Base-by-base conservation (phyloP, 345 rosid genomes). In the Gossypium australe region DNA sequence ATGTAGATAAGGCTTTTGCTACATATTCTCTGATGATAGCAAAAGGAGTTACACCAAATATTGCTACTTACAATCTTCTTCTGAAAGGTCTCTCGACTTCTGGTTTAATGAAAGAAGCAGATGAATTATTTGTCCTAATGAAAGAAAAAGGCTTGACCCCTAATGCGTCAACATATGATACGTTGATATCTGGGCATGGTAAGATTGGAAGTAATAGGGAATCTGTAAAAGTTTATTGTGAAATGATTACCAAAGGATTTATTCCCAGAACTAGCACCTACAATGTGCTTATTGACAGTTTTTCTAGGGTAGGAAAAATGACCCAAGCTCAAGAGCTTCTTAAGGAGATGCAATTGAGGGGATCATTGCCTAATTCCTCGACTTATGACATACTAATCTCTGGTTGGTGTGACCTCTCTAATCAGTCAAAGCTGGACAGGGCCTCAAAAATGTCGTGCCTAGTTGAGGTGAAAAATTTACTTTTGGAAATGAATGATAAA, bases 251-350 rank as follows among this genome's bases (percentile, higher is more conserved):
- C 11, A 83, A 86, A 82, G 90, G 97, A 72, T 87, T 88, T 75
- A 83, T 92, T 65, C 98, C 94, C 1, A 85, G 82, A 84, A 86
- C 88, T 68, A 67, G 94, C 83, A 90, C 97, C 65, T 94, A 87
- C 66, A 92, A 94, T 72, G 86, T 89, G 72, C 92, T 92, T 22
- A 91, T 94, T 64, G 77, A 77, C 64, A 85, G 82, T 70, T 88
- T 92, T 81, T 83, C 89, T 49, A 87, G 82, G 80, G 84, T 45
- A 58, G 92, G 94, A 75, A 88, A 87, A 82, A 88, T 94, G 97
- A 82, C 78, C 63, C 94, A 91, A 80, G 94, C 95, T 34, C 84
- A 89, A 77, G 94, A 89, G 80, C 87, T 91, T 71, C 67, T 88
- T 82, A 85, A 87, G 72, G 97, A 89, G 84, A 94, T 94, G 98